Percentiles rank a stretch among this genome's conserved stretches.
These are phyloP conservation scores for Cubamyces sp. DNA, from an alignment of 768 basidiomycete species.

Conservation along the genomic window DNA sequence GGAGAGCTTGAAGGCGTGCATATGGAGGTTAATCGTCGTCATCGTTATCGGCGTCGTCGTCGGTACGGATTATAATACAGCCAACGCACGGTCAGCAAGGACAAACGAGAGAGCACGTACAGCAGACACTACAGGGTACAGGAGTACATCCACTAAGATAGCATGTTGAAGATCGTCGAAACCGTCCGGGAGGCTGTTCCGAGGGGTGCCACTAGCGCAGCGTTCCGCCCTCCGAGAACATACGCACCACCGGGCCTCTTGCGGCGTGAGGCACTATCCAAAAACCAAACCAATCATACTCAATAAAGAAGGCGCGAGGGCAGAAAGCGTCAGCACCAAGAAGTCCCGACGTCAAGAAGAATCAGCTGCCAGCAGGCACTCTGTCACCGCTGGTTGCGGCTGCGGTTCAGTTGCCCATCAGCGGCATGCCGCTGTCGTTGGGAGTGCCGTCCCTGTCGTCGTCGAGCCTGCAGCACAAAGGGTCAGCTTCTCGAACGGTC, in stretches of 20 bases:
- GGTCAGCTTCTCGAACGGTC: conserved; percentile 9
- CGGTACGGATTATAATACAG: neutral
- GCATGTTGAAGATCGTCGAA: conserved; percentile 8
- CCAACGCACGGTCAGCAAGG: neutral
- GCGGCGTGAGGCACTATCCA: neutral
- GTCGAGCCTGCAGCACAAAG: conserved; percentile 52
- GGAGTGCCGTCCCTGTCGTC: conserved; percentile 70
- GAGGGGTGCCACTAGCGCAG: neutral
- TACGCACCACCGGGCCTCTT: neutral
- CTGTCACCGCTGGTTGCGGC: conserved; percentile 4
- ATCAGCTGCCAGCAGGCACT: conserved; percentile 16
- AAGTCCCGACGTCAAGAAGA: conserved; percentile 7
- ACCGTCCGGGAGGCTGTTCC: conserved; percentile 17
- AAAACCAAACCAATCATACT: conserved; percentile 7
- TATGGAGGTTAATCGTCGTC: neutral
- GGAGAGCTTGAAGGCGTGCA: neutral
- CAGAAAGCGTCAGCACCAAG: conserved; percentile 8
- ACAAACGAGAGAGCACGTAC: conserved; percentile 2
- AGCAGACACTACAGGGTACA: conserved; percentile 8
- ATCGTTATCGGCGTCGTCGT: neutral
- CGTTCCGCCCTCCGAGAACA: neutral
- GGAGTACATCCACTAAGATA: conserved; percentile 14
- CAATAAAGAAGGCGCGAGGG: conserved; percentile 10
- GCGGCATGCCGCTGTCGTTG: conserved; percentile 57
- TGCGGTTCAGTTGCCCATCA: conserved; percentile 32